A percentile compares a stretch with the other conserved stretches of the same genome.
These are phyloP conservation scores for Massospora cicadina DNA, from an alignment of 371 early-diverging fungal species.

Conservation along the genomic window DNA sequence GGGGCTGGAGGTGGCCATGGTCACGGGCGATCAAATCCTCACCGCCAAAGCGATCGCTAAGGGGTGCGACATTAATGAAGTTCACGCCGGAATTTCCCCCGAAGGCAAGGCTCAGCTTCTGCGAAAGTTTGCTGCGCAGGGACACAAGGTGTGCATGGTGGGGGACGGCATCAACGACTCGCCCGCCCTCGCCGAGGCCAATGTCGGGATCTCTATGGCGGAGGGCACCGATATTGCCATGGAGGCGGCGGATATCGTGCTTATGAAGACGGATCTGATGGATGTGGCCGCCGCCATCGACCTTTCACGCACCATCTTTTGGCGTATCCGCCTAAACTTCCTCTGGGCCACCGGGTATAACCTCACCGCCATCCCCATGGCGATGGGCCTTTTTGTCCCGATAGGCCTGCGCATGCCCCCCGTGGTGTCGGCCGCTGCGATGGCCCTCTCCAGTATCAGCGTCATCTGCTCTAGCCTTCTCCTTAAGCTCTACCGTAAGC, in stretches of 20 bases:
- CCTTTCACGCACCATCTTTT: slow-evolving; percentile 64
- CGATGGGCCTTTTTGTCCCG: slow-evolving; percentile 83
- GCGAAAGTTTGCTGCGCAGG: slow-evolving; percentile 28
- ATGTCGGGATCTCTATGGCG: slow-evolving; percentile 88
- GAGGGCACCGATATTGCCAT: slow-evolving; percentile 90
- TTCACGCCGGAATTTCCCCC: slow-evolving; percentile 86
- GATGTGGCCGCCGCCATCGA: slow-evolving; percentile 77
- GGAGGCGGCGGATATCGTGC: slow-evolving; percentile 77
- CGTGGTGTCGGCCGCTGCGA: slow-evolving; percentile 83
- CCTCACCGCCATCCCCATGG: slow-evolving; percentile 74
- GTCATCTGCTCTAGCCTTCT: slow-evolving; percentile 77
- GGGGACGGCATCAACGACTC: slow-evolving; percentile 99
- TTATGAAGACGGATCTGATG: slow-evolving; percentile 62
- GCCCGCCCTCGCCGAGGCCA: slow-evolving; percentile 79
- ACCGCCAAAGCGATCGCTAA: slow-evolving; percentile 59
- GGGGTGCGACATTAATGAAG: slow-evolving; percentile 49
- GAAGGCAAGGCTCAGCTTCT: slow-evolving; percentile 71
- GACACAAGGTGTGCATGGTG: slow-evolving; percentile 67
- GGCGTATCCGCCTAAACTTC: slow-evolving; percentile 65
- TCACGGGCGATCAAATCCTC: slow-evolving; percentile 78
- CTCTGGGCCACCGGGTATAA: slow-evolving; percentile 84
- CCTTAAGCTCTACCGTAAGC: slow-evolving; percentile 49
- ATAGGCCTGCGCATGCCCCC: slow-evolving; percentile 70
- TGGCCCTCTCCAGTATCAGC: slow-evolving; percentile 85
- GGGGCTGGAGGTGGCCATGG: slow-evolving; percentile 67